Evolutionary conservation across 2,329 filamentous ascomycete genomes (phyloP).

Genomic region (Xylariaceae sp.): DNA sequence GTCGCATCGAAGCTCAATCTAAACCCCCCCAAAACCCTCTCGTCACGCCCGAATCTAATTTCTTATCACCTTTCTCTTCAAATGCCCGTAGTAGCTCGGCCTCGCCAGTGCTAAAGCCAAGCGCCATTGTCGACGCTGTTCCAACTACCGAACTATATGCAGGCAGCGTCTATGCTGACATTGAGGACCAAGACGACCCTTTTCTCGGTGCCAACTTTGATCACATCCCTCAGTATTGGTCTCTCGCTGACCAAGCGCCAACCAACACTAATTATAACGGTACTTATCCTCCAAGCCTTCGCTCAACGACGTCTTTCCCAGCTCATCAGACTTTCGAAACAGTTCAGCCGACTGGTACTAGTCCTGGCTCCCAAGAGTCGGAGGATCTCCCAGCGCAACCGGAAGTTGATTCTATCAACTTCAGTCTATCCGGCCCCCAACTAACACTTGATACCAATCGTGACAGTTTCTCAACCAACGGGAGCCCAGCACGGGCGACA

Average conservation of each 20-base stretch:
- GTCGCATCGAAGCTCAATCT: slow-evolving; percentile 28
- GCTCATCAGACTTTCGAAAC: slow-evolving; percentile 37
- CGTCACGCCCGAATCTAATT: slow-evolving; percentile 35
- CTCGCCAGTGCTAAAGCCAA: slow-evolving; percentile 37
- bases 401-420: slow-evolving; percentile 31
- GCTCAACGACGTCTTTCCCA: slow-evolving; percentile 46
- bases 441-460: slow-evolving; percentile 47
- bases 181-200: slow-evolving; percentile 43
- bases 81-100: slow-evolving; percentile 36
- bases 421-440: slow-evolving; percentile 34
- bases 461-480: slow-evolving; percentile 48
- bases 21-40: slow-evolving; percentile 27
- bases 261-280: slow-evolving; percentile 14
- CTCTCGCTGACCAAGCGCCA: slow-evolving; percentile 7
- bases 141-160: slow-evolving; percentile 45
- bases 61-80: slow-evolving; percentile 42
- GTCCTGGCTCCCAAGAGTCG: slow-evolving; percentile 22
- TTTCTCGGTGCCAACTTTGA: slow-evolving; percentile 49
- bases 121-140: slow-evolving; percentile 48
- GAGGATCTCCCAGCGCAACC: slow-evolving; percentile 40
- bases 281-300: slow-evolving; percentile 46
- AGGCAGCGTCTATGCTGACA: slow-evolving; percentile 39
- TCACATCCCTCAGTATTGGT: slow-evolving; percentile 24
- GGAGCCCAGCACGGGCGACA: slow-evolving; percentile 34
- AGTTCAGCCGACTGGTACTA: slow-evolving; percentile 2